Percentiles rank a stretch among this genome's conserved stretches.
These are phyloP conservation scores for Phytophthora kernoviae DNA, from an alignment of 352 stramenopile genomes.

Conservation along the genomic window DNA sequence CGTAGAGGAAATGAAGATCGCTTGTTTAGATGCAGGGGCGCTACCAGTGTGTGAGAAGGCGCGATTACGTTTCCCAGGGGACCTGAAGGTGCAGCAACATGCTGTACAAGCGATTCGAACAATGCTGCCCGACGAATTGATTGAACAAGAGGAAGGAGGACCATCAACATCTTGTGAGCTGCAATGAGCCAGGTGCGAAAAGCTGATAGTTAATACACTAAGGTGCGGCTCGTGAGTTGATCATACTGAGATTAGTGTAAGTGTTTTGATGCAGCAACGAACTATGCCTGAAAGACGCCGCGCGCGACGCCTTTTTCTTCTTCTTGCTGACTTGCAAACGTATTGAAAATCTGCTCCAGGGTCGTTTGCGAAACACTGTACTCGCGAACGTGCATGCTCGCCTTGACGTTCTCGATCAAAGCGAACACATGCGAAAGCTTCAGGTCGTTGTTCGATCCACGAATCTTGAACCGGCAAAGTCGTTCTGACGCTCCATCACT, in stretches of 20 bases:
- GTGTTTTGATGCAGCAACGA: neutral
- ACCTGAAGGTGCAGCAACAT: constrained; percentile 61
- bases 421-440: constrained; percentile 73
- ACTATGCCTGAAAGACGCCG: constrained; percentile 17
- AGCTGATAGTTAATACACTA: neutral
- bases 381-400: constrained; percentile 63
- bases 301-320: constrained; percentile 37
- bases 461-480: constrained; percentile 53
- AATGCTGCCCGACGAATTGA: constrained; percentile 32
- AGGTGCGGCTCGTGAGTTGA: neutral
- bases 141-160: constrained; percentile 6
- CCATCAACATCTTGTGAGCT: constrained; percentile 11
- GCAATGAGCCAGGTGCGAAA: constrained; percentile 21
- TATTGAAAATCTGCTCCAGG: constrained; percentile 91
- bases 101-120: constrained; percentile 48
- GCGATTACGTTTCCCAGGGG: constrained; percentile 45
- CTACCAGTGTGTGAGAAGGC: constrained; percentile 59
- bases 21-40: constrained; percentile 55
- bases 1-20: constrained; percentile 46
- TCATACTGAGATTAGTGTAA: too few species aligned
- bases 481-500: constrained; percentile 62
- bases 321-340: constrained; percentile 73
- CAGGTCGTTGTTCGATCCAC: constrained; percentile 45
- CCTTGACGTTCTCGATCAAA: constrained; percentile 58
- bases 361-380: constrained; percentile 88